Evolutionary conservation across 441 rosid species (phyloP).

Genomic region (Breynia disticha): DNA sequence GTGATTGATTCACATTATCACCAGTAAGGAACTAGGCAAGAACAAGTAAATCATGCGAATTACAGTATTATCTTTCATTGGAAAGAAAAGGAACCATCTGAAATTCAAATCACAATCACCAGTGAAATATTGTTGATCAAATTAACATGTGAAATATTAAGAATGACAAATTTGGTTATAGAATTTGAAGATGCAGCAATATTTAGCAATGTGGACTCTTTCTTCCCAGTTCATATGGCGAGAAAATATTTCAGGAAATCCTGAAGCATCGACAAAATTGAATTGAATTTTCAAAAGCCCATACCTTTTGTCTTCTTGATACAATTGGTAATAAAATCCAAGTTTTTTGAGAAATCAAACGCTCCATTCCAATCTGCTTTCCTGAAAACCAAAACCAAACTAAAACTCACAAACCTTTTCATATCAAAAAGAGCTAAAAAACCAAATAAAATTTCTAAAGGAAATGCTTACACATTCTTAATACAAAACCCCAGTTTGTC

Average conservation of each 20-base stretch:
- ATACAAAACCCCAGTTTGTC: conserved; percentile 51
- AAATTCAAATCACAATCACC: too few relatives aligned
- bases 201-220: too few relatives aligned
- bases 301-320: conserved; percentile 50
- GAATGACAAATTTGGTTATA: too few relatives aligned
- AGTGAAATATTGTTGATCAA: too few relatives aligned
- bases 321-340: conserved; percentile 62
- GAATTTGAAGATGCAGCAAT: too few relatives aligned
- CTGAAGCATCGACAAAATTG: not conserved
- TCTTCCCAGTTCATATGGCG: not conserved
- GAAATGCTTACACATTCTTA: conserved; percentile 50
- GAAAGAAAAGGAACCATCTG: too few relatives aligned
- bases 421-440: conserved; percentile 1
- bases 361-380: conserved; percentile 67
- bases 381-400: conserved; percentile 29
- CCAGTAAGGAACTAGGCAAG: too few relatives aligned
- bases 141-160: too few relatives aligned
- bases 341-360: conserved; percentile 50
- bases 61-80: too few relatives aligned
- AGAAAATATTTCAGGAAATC: not conserved
- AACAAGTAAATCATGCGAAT: too few relatives aligned
- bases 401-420: too few relatives aligned
- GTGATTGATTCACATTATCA: conserved; percentile 14
- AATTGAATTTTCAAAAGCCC: not conserved
- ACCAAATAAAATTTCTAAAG: not conserved